Conservation (phyloP, 2,329 filamentous ascomycete species). For the Monosporascus sp. region DNA sequence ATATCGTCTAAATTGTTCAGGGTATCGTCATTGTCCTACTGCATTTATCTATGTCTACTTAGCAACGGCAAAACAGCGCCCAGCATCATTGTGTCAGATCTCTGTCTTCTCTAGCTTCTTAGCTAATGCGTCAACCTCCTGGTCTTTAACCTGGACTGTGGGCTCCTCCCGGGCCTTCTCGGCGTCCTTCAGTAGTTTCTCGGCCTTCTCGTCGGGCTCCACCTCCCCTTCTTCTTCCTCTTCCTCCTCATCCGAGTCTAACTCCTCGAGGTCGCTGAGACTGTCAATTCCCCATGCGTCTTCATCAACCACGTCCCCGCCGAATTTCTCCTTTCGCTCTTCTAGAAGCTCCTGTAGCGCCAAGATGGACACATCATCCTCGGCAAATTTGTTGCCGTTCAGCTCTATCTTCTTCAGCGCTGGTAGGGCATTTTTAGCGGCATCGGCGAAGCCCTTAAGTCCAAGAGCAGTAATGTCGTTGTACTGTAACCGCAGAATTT, state of each 20-base stretch:
- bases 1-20: too few species aligned
- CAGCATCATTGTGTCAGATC: slow-evolving; percentile 33
- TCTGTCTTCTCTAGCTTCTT: slow-evolving; percentile 68
- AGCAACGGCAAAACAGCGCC: not conserved
- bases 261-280: slow-evolving; percentile 78
- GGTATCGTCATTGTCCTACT: not conserved
- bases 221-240: slow-evolving; percentile 59
- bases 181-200: slow-evolving; percentile 65
- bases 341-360: slow-evolving; percentile 67
- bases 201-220: slow-evolving; percentile 57
- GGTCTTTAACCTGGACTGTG: slow-evolving; percentile 64
- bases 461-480: slow-evolving; percentile 85
- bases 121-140: slow-evolving; percentile 76
- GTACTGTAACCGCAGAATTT: slow-evolving; percentile 80
- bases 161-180: slow-evolving; percentile 70
- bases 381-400: slow-evolving; percentile 91
- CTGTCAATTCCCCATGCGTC: slow-evolving; percentile 82
- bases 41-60: not conserved
- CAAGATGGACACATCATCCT: slow-evolving; percentile 71
- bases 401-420: slow-evolving; percentile 80
- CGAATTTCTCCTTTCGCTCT: slow-evolving; percentile 69
- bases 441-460: slow-evolving; percentile 64
- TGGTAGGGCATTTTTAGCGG: slow-evolving; percentile 64
- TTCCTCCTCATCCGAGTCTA: slow-evolving; percentile 63
- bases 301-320: slow-evolving; percentile 63